Evolutionary conservation across 2,329 filamentous ascomycete species (phyloP), one percentile per base, ranked within the genome.

Genomic region (Hypoxylon sp.): DNA sequence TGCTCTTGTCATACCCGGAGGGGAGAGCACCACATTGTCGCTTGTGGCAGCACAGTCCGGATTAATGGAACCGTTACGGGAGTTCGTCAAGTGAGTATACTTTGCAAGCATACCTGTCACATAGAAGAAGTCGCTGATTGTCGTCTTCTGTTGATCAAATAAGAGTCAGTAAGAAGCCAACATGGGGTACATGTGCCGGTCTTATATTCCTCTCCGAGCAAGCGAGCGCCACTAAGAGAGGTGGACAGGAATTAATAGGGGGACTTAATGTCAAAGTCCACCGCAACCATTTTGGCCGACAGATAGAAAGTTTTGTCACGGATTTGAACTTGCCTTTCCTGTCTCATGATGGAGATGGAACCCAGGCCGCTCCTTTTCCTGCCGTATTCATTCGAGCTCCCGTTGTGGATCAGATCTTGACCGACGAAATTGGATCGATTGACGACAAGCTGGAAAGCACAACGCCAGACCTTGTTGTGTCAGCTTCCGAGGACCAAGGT

Each of bases 131-230:
- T 46, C 11, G 51, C 63, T 66, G 25, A 68, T 19, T 3, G 8
- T 58, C 0, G 0, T 48, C 57, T 16, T 56, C 61, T 46, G 30
- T 37, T 27, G 30, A 61, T 11, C 29, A 41, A n/a, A 19, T 30
- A 69, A 95, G 92, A 75, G 82, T 92, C 41, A 82, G 88, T 55
- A 88, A 91, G 71, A 94, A 91, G 72, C 94, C 94, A 9, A 92
- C 91, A 23, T 99, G 95, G 95, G 96, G 96, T 61, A 98, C 96
- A 19, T 99, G 96, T 78, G 96, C 96, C 11, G 96, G 96, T 8
- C 86, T 98, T 61, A 97, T 99, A 72, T 83, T 98, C 51, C 89
- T 99, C 52, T 91, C 94, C 1, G 92, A 97, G 74, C 89, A 91
- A 63, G 95, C 94, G 52, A 97, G 95, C 77, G 88, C 90, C 67